Base-by-base conservation (phyloP, 2,329 filamentous ascomycete species). In the Claviceps digitariae region DNA sequence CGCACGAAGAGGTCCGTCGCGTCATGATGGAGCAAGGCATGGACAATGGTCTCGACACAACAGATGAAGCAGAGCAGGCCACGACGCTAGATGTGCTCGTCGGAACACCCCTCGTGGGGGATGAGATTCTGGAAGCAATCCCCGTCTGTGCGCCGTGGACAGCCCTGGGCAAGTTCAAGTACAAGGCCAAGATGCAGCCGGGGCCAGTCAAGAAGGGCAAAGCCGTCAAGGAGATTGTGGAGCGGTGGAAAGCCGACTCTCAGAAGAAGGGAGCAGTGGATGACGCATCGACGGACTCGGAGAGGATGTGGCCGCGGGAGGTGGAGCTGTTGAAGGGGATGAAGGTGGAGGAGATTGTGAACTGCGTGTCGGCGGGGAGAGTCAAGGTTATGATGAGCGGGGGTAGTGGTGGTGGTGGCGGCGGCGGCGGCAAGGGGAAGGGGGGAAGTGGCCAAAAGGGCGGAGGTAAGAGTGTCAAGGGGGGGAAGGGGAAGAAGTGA, bases 181-280 rank as follows among this genome's bases (percentile, higher is more conserved):
- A 96, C 74, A 94, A 94, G 69, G 87, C 84, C 52, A 98, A 98
- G 73, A 69, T 98, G 61, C 93, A 97, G 69, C 93, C 93, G 0
- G 93, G 93, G 0, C 71, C 82, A 0, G 78, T 84, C 58, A 98
- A 97, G 76, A 95, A 95, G 72, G 91, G 93, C 10, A 97, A 96
- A 66, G 90, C 90, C 0, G 82, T 95, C 48, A 88, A 87, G 66
- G 91, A 97, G 68, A 84, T 97, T 34, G 69, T 97, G n/a, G 82
- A 84, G 49, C 78, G 79, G 55, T 96, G 91, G 90, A 77, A 84
- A 58, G 68, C 75, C 21, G 88, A 82, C 50, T 79, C 82, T 7
- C 67, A 63, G 9, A 76, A 72, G 63, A 82, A 78, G 63, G 74
- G 74, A 6, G 76, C 77, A 25, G 65, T 85, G 1, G 83, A 87